Percentiles rank a stretch among this genome's conserved stretches.
phyloP scores from a whole-genome alignment of 371 early-diverging fungal genomes.

The Mortierella sp. region DNA sequence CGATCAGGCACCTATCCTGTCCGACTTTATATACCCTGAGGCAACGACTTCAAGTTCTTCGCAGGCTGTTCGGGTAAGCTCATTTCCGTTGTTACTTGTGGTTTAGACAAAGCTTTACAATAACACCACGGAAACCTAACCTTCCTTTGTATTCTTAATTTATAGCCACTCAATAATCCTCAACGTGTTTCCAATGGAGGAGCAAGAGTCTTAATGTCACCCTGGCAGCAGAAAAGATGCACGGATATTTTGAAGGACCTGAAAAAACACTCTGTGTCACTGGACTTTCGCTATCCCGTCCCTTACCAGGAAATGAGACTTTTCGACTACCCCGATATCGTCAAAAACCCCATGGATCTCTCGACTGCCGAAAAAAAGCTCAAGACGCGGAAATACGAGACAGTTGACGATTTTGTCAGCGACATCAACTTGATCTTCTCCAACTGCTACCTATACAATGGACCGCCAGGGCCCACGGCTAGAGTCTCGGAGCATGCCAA shows the following conservation, averaged over 20 bases:
- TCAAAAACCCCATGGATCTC: slow-evolving; percentile 99
- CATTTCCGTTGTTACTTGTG: not conserved
- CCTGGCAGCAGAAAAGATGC: slow-evolving; percentile 88
- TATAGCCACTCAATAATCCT: not conserved
- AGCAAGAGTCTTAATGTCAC: slow-evolving; percentile 69
- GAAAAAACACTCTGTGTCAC: slow-evolving; percentile 86
- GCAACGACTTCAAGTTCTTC: not conserved
- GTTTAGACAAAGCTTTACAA: not conserved
- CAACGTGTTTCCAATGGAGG: slow-evolving; percentile 9
- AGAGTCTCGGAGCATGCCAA: slow-evolving; percentile 79
- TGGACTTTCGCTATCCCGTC: slow-evolving; percentile 96
- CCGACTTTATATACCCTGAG: slow-evolving; percentile 3
- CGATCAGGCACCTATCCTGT: not conserved
- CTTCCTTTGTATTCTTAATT: not conserved
- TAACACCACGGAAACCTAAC: not conserved
- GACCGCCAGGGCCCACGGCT: slow-evolving; percentile 70
- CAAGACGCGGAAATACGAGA: slow-evolving; percentile 76
- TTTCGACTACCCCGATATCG: slow-evolving; percentile 94
- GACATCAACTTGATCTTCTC: slow-evolving; percentile 87
- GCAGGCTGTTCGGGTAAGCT: not conserved
- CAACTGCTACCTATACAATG: slow-evolving; percentile 97
- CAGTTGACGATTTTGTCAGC: slow-evolving; percentile 77
- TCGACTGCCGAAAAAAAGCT: slow-evolving; percentile 94
- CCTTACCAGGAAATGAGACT: slow-evolving; percentile 71
- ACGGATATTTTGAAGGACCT: slow-evolving; percentile 79